Percentiles rank a stretch among this genome's conserved stretches.
phyloP scores from a whole-genome alignment of 352 stramenopile species.

The Globisporangium viniferum region DNA sequence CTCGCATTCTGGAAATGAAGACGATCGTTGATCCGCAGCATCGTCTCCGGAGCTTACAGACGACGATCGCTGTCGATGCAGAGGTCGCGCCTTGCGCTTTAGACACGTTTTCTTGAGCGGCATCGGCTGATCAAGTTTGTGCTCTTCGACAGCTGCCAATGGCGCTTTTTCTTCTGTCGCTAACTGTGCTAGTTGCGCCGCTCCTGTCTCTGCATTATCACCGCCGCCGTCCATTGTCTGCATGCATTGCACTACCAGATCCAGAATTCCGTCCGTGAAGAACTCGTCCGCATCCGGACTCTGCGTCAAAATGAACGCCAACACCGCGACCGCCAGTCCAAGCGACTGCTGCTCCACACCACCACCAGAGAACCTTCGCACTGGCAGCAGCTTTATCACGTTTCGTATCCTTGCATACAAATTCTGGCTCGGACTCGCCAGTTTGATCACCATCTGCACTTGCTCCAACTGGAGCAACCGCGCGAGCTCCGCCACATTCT shows the following conservation, averaged over 20 bases:
- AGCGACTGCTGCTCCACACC: conserved; percentile 7
- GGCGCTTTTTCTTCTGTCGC: neutral
- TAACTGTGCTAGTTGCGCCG: neutral
- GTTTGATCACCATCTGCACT: conserved; percentile 32
- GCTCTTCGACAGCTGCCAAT: neutral
- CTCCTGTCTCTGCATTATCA: neutral
- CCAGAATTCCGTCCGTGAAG: conserved; percentile 32
- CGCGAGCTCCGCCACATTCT: conserved; percentile 39
- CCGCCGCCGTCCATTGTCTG: neutral
- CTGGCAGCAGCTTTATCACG: conserved; percentile 27
- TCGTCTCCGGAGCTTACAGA: neutral
- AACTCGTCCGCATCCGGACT: conserved; percentile 30
- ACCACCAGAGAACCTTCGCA: neutral
- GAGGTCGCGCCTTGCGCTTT: conserved; percentile 39
- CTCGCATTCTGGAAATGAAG: neutral
- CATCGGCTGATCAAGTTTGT: neutral
- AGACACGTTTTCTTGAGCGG: conserved; percentile 41
- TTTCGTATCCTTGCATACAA: conserved; percentile 28
- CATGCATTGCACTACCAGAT: conserved; percentile 23
- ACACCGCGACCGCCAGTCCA: conserved; percentile 27
- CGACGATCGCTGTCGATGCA: neutral
- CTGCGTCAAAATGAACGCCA: conserved; percentile 39
- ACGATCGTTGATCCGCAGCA: conserved; percentile 9
- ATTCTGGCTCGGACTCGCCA: conserved; percentile 22
- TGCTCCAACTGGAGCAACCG: conserved; percentile 29